These are phyloP conservation scores for Musa beccarii DNA, from an alignment of 176 grass and related monocot species.

Conservation along the genomic window DNA sequence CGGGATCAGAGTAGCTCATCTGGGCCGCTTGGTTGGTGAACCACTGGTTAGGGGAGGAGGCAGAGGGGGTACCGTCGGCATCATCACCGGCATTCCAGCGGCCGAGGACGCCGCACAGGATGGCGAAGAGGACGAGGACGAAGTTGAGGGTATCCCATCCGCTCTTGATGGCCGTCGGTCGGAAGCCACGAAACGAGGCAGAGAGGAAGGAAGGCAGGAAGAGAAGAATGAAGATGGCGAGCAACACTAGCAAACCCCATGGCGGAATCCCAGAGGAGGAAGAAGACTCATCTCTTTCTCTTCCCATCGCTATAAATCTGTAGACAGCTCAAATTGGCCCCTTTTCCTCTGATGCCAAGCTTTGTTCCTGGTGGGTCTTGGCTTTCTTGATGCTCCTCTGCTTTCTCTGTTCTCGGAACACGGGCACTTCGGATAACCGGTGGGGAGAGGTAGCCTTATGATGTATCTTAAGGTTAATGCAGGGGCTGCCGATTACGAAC, in stretches of 20 bases:
- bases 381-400: background rate
- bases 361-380: background rate
- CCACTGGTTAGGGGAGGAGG: background rate
- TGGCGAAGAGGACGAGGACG: constrained; percentile 72
- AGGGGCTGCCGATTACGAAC: too few species aligned
- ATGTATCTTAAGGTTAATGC: too few species aligned
- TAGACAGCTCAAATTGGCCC: too few species aligned
- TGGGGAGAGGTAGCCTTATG: too few species aligned
- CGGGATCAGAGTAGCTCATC: background rate
- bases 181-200: constrained; percentile 22
- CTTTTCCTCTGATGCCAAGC: too few species aligned
- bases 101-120: constrained; percentile 74
- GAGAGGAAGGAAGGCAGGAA: constrained; percentile 35
- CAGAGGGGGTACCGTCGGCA: background rate
- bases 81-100: constrained; percentile 28
- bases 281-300: background rate
- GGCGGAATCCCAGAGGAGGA: constrained; percentile 44
- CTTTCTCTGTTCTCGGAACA: background rate
- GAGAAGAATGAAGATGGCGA: constrained; percentile 45
- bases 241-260: constrained; percentile 51
- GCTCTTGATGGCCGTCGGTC: constrained; percentile 36
- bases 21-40: background rate
- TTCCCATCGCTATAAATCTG: background rate
- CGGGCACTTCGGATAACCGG: too few species aligned
- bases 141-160: constrained; percentile 85